Conservation (phyloP, 2,329 filamentous ascomycete species). For the Xylariaceae sp. region DNA sequence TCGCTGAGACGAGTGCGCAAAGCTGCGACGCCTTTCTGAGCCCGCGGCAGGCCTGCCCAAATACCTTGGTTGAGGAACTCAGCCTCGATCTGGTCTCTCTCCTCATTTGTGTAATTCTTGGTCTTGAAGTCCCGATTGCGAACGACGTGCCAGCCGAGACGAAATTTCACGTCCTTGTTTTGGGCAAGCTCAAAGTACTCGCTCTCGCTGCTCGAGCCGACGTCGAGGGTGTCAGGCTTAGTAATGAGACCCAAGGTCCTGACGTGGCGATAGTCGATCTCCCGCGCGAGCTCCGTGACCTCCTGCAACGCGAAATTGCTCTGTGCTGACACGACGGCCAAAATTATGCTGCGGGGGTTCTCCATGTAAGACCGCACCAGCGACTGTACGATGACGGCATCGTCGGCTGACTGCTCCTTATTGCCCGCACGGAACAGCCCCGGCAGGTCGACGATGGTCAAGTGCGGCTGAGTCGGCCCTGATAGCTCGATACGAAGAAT, state of each 20-base stretch:
- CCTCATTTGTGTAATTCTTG: slow-evolving; percentile 14
- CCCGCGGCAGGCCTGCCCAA: slow-evolving; percentile 19
- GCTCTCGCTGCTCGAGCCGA: slow-evolving; percentile 43
- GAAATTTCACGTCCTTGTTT: slow-evolving; percentile 49
- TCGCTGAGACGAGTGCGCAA: slow-evolving; percentile 33
- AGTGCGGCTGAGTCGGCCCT: slow-evolving; percentile 49
- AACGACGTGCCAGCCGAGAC: slow-evolving; percentile 56
- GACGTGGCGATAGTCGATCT: slow-evolving; percentile 33
- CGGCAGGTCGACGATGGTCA: slow-evolving; percentile 62
- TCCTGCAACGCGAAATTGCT: slow-evolving; percentile 60
- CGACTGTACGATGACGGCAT: slow-evolving; percentile 46
- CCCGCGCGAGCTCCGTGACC: slow-evolving; percentile 51
- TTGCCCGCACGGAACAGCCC: slow-evolving; percentile 54
- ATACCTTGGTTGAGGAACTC: slow-evolving; percentile 23
- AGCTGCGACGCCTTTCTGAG: slow-evolving; percentile 29
- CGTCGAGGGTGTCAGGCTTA: slow-evolving; percentile 44
- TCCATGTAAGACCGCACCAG: slow-evolving; percentile 58
- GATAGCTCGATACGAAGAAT: slow-evolving; percentile 50
- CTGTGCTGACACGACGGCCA: slow-evolving; percentile 58
- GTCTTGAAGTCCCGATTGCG: slow-evolving; percentile 40
- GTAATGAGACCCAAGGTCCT: slow-evolving; percentile 54
- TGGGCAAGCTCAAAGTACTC: slow-evolving; percentile 45
- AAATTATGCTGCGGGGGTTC: slow-evolving; percentile 57
- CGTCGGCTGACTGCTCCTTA: slow-evolving; percentile 46
- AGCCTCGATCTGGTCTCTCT: slow-evolving; percentile 17